A percentile compares a stretch with the other conserved stretches of the same genome.
phyloP scores from a whole-genome alignment of 2,329 filamentous ascomycete species.

The Ciborinia camelliae region DNA sequence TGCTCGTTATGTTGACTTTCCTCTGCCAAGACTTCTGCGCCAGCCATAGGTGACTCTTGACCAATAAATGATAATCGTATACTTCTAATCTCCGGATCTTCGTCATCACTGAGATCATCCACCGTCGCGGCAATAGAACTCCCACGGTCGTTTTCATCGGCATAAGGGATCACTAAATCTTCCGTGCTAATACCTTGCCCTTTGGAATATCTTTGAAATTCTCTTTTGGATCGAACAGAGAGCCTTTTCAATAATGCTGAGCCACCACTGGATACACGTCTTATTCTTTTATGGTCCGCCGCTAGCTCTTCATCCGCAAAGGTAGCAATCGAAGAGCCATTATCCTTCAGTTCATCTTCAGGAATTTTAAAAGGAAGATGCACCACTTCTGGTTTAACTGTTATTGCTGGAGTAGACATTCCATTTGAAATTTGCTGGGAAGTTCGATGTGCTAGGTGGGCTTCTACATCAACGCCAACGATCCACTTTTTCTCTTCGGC shows the following conservation, averaged over 20 bases:
- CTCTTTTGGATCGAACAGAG: slow-evolving; percentile 26
- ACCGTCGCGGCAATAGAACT: slow-evolving; percentile 57
- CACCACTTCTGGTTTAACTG: slow-evolving; percentile 53
- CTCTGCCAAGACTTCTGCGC: not conserved
- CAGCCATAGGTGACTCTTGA: slow-evolving; percentile 19
- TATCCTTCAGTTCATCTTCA: slow-evolving; percentile 44
- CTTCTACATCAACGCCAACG: slow-evolving; percentile 37
- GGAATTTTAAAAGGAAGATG: slow-evolving; percentile 65
- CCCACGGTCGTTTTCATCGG: slow-evolving; percentile 40
- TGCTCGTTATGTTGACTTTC: not conserved
- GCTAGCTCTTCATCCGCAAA: slow-evolving; percentile 60
- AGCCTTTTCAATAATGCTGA: slow-evolving; percentile 40
- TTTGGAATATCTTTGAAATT: slow-evolving; percentile 32
- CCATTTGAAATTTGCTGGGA: slow-evolving; percentile 34
- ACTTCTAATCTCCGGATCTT: slow-evolving; percentile 35
- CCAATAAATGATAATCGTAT: slow-evolving; percentile 29
- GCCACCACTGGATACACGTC: slow-evolving; percentile 46
- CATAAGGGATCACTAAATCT: slow-evolving; percentile 42
- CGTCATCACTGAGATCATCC: slow-evolving; percentile 48
- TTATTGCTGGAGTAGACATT: slow-evolving; percentile 35
- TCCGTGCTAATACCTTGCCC: slow-evolving; percentile 40
- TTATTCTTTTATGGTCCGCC: slow-evolving; percentile 50
- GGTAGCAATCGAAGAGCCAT: slow-evolving; percentile 66
- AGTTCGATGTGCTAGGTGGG: slow-evolving; percentile 33
- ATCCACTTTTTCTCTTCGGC: slow-evolving; percentile 38